Evolutionary conservation across 73 alveolate genomes (phyloP), one percentile per base, ranked within the genome.

Genomic region (Stentor coeruleus): DNA sequence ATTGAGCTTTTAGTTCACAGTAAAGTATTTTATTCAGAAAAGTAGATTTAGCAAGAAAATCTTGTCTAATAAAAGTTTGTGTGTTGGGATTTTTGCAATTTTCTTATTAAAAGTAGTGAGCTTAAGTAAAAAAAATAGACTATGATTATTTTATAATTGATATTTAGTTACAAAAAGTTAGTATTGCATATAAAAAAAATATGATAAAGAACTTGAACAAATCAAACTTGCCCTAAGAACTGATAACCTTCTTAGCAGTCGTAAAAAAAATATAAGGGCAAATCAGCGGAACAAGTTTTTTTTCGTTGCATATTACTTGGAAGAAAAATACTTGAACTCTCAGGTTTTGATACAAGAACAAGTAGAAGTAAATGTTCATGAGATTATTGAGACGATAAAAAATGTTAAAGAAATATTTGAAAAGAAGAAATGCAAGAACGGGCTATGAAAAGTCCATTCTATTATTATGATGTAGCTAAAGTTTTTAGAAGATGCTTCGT

Each of bases 61-160:
- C 1, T 31, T 31, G 15, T 20, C 15, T 31, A 57, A n/a, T 31
- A n/a, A 57, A n/a, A 57, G 28, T 20, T 20, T 20, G 28, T 66
- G 79, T 2, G 40, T 40, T 28, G 79, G 79, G 79, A 33, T 66
- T 66, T 66, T 66, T 66, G 79, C 79, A 66, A 66, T 26, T 66
- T 66, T 33, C 20, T 66, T n/a, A n/a, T n/a, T n/a, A n/a, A n/a
- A n/a, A n/a, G n/a, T n/a, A 31, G 14, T 20, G 11, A 20, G 20
- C 79, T 66, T 66, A 20, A 20, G 40, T 11, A 31, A 20, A 66
- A 57, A 26, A 66, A 66, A 66, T 26, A 14, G 42, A 66, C 36
- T 66, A 66, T 33, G 79, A 66, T 26, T 26, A 66, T 26, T 66
- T 66, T 26, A 40, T 66, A 66, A 20, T 20, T 26, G 11, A 20